These are phyloP conservation scores for Pleurotus sapidus DNA, from an alignment of 768 basidiomycete genomes.

Conservation along the genomic window DNA sequence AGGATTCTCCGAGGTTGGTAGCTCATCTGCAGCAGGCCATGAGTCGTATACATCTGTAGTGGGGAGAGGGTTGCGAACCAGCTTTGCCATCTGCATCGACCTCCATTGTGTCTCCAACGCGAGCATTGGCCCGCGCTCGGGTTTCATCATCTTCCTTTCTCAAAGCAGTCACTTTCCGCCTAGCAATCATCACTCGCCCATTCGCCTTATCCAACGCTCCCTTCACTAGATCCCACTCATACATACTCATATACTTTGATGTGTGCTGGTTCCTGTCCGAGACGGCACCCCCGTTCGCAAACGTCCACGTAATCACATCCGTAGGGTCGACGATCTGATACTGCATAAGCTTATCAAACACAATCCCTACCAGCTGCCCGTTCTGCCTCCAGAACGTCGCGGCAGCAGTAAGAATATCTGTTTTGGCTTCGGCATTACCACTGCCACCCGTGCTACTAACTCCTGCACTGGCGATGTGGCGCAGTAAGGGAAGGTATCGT, in stretches of 20 bases:
- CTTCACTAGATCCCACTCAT: slow-evolving; percentile 85
- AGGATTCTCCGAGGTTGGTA: slow-evolving; percentile 55
- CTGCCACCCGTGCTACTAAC: slow-evolving; percentile 29
- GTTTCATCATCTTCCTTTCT: slow-evolving; percentile 89
- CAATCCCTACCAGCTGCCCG: slow-evolving; percentile 85
- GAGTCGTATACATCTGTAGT: no score
- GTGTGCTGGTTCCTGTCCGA: slow-evolving; percentile 36
- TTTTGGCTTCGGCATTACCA: slow-evolving; percentile 55
- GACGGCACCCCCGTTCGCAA: slow-evolving; percentile 45
- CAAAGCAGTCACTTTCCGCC: slow-evolving; percentile 67
- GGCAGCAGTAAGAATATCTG: slow-evolving; percentile 68
- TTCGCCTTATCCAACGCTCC: slow-evolving; percentile 88
- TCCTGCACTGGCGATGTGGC: slow-evolving; percentile 54
- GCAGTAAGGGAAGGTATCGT: slow-evolving; percentile 80
- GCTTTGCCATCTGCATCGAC: slow-evolving; percentile 65
- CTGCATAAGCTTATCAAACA: slow-evolving; percentile 97
- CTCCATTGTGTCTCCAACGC: slow-evolving; percentile 61
- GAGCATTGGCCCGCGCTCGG: slow-evolving; percentile 71
- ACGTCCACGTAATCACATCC: slow-evolving; percentile 87
- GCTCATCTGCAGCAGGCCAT: slow-evolving; percentile 31
- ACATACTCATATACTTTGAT: slow-evolving; percentile 46
- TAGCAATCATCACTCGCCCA: slow-evolving; percentile 78
- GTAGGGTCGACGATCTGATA: slow-evolving; percentile 96
- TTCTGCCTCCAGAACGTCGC: slow-evolving; percentile 83
- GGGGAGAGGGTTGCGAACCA: slow-evolving; percentile 23